These are phyloP conservation scores for Podila epigama DNA, from an alignment of 192 early-diverging fungal species.

Conservation along the genomic window DNA sequence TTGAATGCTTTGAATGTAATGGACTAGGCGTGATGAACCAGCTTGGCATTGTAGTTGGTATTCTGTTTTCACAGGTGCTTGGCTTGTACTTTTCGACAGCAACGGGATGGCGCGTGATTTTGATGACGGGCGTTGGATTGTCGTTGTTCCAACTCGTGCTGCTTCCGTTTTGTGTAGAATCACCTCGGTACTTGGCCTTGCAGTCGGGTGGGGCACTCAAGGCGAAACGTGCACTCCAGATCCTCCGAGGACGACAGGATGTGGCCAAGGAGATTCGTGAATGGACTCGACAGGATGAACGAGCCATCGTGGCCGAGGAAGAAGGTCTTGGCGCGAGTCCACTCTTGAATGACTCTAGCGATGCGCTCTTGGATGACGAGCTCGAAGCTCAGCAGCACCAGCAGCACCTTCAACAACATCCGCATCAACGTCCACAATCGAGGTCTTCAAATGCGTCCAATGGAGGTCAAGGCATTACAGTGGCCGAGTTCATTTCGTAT, in stretches of 20 bases:
- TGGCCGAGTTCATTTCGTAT: constrained; percentile 52
- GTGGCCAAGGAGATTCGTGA: constrained; percentile 61
- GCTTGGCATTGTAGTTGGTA: constrained; percentile 81
- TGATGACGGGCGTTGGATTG: constrained; percentile 65
- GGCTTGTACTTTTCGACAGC: constrained; percentile 68
- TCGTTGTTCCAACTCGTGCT: constrained; percentile 70
- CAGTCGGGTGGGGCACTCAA: constrained; percentile 55
- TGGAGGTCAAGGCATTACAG: constrained; percentile 25
- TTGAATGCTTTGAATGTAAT: neutral
- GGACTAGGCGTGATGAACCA: constrained; percentile 78
- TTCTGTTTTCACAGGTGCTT: constrained; percentile 76
- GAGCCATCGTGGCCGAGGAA: constrained; percentile 30
- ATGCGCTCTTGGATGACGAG: constrained; percentile 12
- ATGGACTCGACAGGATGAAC: constrained; percentile 55
- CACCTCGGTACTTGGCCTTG: constrained; percentile 72
- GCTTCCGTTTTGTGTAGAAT: constrained; percentile 81
- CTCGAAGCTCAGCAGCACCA: neutral
- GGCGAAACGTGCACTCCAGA: constrained; percentile 61
- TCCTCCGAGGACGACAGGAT: constrained; percentile 60
- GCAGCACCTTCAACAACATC: constrained; percentile 2
- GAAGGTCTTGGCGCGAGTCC: constrained; percentile 20
- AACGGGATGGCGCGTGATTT: constrained; percentile 76
- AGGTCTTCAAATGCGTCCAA: constrained; percentile 16
- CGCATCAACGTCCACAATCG: no score
- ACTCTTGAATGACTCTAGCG: constrained; percentile 25